Evolutionary conservation across 805 yeast species (phyloP).

Genomic region (Ogataea pini): DNA sequence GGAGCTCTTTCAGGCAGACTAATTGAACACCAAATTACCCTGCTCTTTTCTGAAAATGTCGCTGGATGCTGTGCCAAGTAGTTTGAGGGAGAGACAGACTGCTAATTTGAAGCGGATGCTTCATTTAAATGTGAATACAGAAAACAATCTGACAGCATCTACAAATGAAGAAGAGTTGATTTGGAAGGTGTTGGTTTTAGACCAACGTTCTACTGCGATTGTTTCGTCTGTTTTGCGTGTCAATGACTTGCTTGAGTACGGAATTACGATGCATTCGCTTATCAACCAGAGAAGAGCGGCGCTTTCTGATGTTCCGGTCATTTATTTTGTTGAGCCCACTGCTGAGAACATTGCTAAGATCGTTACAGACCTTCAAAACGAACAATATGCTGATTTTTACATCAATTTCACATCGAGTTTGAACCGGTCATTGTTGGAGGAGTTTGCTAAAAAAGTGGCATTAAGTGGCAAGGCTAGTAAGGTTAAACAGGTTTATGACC

Average conservation of each 20-base stretch:
- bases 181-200: conserved; percentile 92
- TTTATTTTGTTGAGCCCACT: conserved; percentile 90
- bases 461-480: conserved; percentile 65
- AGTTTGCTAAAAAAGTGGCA: conserved; percentile 82
- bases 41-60: conserved; percentile 21
- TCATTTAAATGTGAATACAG: conserved; percentile 76
- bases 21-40: too few relatives aligned
- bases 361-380: conserved; percentile 69
- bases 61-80: conserved; percentile 20
- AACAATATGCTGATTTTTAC: conserved; percentile 75
- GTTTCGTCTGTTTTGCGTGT: conserved; percentile 91
- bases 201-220: conserved; percentile 76
- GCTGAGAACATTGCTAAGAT: conserved; percentile 69
- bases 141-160: conserved; percentile 51
- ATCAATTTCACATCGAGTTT: conserved; percentile 85
- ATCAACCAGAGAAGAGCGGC: conserved; percentile 74
- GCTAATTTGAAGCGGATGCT: conserved; percentile 75
- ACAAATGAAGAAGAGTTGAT: conserved; percentile 64
- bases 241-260: conserved; percentile 84
- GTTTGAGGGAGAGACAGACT: conserved; percentile 34
- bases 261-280: conserved; percentile 86
- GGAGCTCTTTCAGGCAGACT: too few relatives aligned
- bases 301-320: conserved; percentile 91
- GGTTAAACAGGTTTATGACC: conserved; percentile 90
- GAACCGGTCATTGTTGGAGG: conserved; percentile 78